Conservation (phyloP, 2,329 filamentous ascomycete genomes). For the Aspergillus versicolor region DNA sequence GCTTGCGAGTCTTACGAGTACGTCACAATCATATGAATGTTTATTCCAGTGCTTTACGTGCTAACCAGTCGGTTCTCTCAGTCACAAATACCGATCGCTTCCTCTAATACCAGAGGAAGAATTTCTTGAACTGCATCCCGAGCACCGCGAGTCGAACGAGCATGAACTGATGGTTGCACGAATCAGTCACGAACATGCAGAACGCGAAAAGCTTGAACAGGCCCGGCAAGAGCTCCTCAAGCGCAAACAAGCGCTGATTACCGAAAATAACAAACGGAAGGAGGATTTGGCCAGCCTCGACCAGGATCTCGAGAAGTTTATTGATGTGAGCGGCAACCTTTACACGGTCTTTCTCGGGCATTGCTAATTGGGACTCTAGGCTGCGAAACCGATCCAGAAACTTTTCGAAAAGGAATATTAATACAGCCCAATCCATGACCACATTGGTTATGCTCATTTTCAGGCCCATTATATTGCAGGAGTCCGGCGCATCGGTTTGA, state of each 20-base stretch:
- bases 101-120: slow-evolving; percentile 81
- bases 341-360: not conserved
- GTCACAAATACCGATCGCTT: slow-evolving; percentile 80
- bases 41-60: not conserved
- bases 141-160: slow-evolving; percentile 70
- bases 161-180: slow-evolving; percentile 83
- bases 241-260: slow-evolving; percentile 67
- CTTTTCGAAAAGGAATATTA: slow-evolving; percentile 73
- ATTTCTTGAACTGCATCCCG: slow-evolving; percentile 74
- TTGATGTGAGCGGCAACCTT: slow-evolving; percentile 62
- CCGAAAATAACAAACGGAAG: slow-evolving; percentile 86
- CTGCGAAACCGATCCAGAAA: slow-evolving; percentile 83
- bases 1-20: slow-evolving; percentile 92
- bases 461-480: not conserved
- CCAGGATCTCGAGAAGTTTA: slow-evolving; percentile 88
- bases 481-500: slow-evolving; percentile 16
- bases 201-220: slow-evolving; percentile 81
- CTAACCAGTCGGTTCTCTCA: slow-evolving; percentile 8
- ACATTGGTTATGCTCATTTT: slow-evolving; percentile 16
- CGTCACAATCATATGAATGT: slow-evolving; percentile 37
- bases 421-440: not conserved
- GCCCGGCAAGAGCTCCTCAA: slow-evolving; percentile 75
- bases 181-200: slow-evolving; percentile 84
- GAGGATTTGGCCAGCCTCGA: slow-evolving; percentile 90
- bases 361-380: slow-evolving; percentile 49